Evolutionary conservation across 257 asterid genomes (phyloP).

Genomic region (Solanum arcanum): DNA sequence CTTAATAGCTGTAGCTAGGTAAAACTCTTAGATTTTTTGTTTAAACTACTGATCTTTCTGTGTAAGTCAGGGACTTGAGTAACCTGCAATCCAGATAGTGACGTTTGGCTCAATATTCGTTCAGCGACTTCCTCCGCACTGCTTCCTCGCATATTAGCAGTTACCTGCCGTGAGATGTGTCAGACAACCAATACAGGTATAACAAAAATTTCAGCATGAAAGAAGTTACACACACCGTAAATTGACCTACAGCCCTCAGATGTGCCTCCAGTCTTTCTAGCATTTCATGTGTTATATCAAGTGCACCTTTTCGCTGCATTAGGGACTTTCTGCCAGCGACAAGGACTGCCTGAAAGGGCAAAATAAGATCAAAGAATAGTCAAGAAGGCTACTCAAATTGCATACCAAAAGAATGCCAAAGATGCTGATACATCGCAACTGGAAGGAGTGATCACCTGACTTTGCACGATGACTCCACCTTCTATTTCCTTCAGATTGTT

Average conservation of each 20-base stretch:
- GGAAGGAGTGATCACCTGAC: constrained; percentile 54
- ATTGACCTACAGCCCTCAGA: constrained; percentile 74
- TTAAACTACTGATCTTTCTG: background rate
- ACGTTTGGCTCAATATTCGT: constrained; percentile 66
- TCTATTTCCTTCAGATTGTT: constrained; percentile 89
- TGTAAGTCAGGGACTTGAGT: background rate
- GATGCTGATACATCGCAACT: background rate
- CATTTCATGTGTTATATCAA: constrained; percentile 85
- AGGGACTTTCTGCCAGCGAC: constrained; percentile 87
- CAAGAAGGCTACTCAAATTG: background rate
- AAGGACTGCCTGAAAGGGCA: constrained; percentile 58
- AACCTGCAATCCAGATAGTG: constrained; percentile 92
- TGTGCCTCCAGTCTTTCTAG: constrained; percentile 97
- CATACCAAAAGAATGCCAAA: background rate
- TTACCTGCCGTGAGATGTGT: constrained; percentile 37
- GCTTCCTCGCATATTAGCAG: constrained; percentile 95
- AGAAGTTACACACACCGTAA: constrained; percentile 48
- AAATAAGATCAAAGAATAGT: background rate
- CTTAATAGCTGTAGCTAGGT: background rate
- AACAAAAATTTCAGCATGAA: background rate
- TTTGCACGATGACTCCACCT: constrained; percentile 85
- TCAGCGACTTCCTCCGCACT: constrained; percentile 94
- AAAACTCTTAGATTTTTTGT: background rate
- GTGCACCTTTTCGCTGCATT: constrained; percentile 66
- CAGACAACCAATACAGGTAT: background rate